These are phyloP conservation scores for Dispira simplex DNA, from an alignment of 192 early-diverging fungal genomes.

Conservation along the genomic window DNA sequence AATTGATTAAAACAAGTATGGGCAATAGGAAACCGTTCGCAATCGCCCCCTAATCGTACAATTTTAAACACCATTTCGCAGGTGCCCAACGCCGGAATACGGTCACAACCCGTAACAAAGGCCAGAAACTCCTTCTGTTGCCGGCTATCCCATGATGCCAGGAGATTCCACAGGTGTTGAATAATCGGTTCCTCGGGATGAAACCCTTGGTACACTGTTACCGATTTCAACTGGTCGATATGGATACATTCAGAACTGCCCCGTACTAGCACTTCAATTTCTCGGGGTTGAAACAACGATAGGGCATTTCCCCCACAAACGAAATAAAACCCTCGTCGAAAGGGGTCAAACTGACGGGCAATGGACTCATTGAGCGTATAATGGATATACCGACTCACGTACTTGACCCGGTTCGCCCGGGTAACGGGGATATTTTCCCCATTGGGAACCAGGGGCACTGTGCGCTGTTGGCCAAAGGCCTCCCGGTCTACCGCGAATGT, in stretches of 20 bases:
- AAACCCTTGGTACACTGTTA: conserved; percentile 48
- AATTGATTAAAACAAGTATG: conserved; percentile 95
- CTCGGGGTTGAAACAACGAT: conserved; percentile 78
- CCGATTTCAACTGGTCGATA: conserved; percentile 31
- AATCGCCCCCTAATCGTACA: conserved; percentile 44
- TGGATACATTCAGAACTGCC: conserved; percentile 59
- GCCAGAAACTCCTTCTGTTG: conserved; percentile 62
- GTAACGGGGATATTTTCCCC: conserved; percentile 46
- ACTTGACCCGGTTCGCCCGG: conserved; percentile 49
- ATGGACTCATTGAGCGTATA: conserved; percentile 66
- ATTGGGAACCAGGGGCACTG: conserved; percentile 45
- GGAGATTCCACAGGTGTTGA: conserved; percentile 67
- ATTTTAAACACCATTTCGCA: conserved; percentile 47
- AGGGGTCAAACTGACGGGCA: conserved; percentile 61
- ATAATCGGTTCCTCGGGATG: conserved; percentile 31
- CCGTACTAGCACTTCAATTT: conserved; percentile 79
- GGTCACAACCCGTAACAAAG: conserved; percentile 87
- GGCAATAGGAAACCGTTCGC: conserved; percentile 61
- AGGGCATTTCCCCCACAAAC: conserved; percentile 80
- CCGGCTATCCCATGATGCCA: conserved; percentile 42
- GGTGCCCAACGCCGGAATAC: conserved; percentile 67
- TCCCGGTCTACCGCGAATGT: conserved; percentile 60
- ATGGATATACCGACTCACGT: conserved; percentile 68
- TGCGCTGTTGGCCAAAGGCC: conserved; percentile 44
- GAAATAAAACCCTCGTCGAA: conserved; percentile 72